These are phyloP conservation scores for Xylariaceae sp. DNA, from an alignment of 2,329 filamentous ascomycete genomes.

Conservation along the genomic window DNA sequence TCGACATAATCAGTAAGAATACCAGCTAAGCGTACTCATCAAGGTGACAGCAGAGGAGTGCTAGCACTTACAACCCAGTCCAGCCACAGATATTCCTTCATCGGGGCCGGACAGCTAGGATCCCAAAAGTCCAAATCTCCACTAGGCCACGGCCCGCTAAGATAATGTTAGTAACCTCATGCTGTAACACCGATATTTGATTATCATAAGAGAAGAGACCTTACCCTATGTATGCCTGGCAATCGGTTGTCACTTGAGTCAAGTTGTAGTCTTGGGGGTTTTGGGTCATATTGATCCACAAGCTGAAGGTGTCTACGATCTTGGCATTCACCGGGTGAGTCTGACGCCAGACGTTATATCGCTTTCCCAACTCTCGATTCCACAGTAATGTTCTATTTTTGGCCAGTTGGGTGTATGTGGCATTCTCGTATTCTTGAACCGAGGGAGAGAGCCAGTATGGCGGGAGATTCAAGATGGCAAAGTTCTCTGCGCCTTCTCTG, in stretches of 20 bases:
- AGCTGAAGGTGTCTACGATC: slow-evolving; percentile 19
- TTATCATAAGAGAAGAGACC: background rate
- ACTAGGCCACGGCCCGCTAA: slow-evolving; percentile 13
- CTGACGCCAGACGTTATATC: slow-evolving; percentile 1
- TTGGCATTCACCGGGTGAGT: slow-evolving; percentile 9
- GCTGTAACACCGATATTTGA: background rate
- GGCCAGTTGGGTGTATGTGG: slow-evolving; percentile 16
- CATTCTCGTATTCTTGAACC: slow-evolving; percentile 18
- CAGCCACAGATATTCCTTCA: slow-evolving; percentile 23
- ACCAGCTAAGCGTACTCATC: background rate
- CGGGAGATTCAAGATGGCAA: slow-evolving; percentile 19
- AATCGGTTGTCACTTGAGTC: slow-evolving; percentile 23
- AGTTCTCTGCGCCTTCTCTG: slow-evolving; percentile 16
- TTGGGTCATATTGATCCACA: slow-evolving; percentile 20
- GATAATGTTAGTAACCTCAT: background rate
- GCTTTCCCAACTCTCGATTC: slow-evolving; percentile 15
- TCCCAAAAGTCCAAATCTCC: slow-evolving; percentile 20
- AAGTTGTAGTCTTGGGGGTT: slow-evolving; percentile 15
- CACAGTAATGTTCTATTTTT: slow-evolving; percentile 14
- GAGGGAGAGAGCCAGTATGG: slow-evolving; percentile 23
- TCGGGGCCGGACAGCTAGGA: slow-evolving; percentile 17
- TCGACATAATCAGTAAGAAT: background rate
- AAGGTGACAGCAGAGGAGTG: background rate
- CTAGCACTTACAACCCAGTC: slow-evolving; percentile 18
- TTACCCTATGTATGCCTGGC: slow-evolving; percentile 20